phyloP scores from a whole-genome alignment of 2,329 filamentous ascomycete genomes.

The Myriosclerotinia curreyana region DNA sequence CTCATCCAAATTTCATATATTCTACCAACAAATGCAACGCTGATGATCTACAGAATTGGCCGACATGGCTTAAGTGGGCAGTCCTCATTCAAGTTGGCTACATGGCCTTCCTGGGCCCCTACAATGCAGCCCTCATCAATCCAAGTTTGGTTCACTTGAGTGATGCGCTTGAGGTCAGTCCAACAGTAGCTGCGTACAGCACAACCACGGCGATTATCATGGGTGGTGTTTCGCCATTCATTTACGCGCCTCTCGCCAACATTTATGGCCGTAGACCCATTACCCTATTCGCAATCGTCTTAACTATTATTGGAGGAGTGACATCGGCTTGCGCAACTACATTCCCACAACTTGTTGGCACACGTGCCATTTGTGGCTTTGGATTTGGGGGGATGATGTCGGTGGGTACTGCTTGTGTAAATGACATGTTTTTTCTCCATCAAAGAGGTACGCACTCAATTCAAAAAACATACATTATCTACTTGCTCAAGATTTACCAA shows the following conservation, averaged over 20 bases:
- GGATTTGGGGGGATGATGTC: conserved; percentile 38
- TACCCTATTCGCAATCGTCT: conserved; percentile 33
- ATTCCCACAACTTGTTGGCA: conserved; percentile 33
- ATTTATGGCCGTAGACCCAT: conserved; percentile 37
- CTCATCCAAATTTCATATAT: conserved; percentile 4
- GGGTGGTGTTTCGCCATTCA: conserved; percentile 37
- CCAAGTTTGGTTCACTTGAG: conserved; percentile 35
- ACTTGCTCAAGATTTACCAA: no score
- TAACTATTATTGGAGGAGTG: conserved; percentile 36
- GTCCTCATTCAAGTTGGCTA: conserved; percentile 37
- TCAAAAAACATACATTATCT: no score
- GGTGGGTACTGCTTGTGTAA: conserved; percentile 36
- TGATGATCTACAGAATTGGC: conserved; percentile 34
- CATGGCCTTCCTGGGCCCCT: conserved; percentile 38
- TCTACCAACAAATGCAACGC: neutral
- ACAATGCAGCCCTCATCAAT: conserved; percentile 36
- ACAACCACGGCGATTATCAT: conserved; percentile 36
- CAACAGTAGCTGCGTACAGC: conserved; percentile 34
- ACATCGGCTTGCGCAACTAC: conserved; percentile 30
- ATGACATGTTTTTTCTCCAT: conserved; percentile 38
- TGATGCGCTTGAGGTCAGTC: conserved; percentile 29
- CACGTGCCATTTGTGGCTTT: conserved; percentile 33
- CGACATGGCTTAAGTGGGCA: conserved; percentile 38
- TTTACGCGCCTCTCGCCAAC: conserved; percentile 35
- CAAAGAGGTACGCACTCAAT: conserved; percentile 26